Evolutionary conservation across 805 yeast genomes (phyloP), one percentile per base, ranked within the genome.

Genomic region (Geotrichum ghanense): DNA sequence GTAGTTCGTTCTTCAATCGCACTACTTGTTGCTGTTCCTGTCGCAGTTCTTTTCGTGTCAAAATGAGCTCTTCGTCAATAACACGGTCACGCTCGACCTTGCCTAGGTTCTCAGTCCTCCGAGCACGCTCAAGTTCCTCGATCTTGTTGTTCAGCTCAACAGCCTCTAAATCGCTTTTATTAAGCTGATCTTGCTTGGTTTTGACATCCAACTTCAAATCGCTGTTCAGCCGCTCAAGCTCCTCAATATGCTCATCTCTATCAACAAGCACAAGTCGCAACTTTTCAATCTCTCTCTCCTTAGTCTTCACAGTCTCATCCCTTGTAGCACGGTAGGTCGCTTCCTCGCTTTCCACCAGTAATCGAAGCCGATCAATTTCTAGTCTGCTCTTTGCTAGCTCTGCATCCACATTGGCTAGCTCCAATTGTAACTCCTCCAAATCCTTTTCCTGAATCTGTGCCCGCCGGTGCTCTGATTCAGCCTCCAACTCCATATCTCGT

Each of bases 1-100:
- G 5, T n/a, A n/a, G 5, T 19, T n/a, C 16, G 10, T 31, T 19
- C 59, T 92, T 73, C 65, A 88, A 97, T 66, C 83, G 85, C 67
- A 92, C 92, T 64, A 90, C 90, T 59, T 86, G 86, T 66, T 92
- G 89, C 68, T 92, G 92, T 57, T 90, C 97, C 63, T 83, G 87
- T 68, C 92, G 92, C 63, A 90, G 81, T 55, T 87, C 96, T n/a
- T 31, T 31, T 31, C 17, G 12, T 19, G 16, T n/a, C 16, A 6
- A 4, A 31, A n/a, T 19, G 19, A 31, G 12, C 5, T 31, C 37
- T 19, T 31, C 37, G 19, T 31, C 37, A 16, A 31, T 31, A 9
- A 10, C 16, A 6, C 17, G 12, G 37, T 5, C 4, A 7, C 17
- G 10, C 19, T 31, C 37, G 16, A 31, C 37, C 16, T 31, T 31